Evolutionary conservation across 805 yeast species (phyloP), one percentile per base, ranked within the genome.

Genomic region (Hermanozyma aechmeae): DNA sequence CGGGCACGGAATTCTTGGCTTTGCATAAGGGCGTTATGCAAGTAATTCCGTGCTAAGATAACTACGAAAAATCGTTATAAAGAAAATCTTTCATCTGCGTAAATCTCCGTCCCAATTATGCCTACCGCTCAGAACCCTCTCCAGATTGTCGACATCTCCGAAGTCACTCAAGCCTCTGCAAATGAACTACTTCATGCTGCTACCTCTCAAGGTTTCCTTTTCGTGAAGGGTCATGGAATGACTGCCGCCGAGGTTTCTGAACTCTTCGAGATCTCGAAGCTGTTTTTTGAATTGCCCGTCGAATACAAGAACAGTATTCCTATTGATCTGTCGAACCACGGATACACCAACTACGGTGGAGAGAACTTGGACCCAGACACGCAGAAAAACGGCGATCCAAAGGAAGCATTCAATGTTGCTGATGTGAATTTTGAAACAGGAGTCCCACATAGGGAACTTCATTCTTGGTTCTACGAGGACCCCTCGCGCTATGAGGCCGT

Each of bases 361-460:
- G 85, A 77, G 46, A 72, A 59, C 40, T 58, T 61, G 37, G 65
- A 59, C 30, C 64, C 65, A 2, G 15, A 33, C 3, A 32, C 45
- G 13, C 60, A 54, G 25, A 51, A 48, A 28, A 42, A 36, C 26
- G 78, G 79, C 4, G 82, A 76, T 47, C 79, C 76, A 22, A 76
- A 76, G 42, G 80, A 76, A 46, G 83, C 80, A 2, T 73, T 77
- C 56, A 82, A 83, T 45, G 73, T 81, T 48, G 73, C 79, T 25
- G 48, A 56, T 13, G 58, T 78, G 41, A 53, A 74, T 39, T 64
- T 73, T 34, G 34, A 40, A 15, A 64, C 69, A 6, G 85, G 83
- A 1, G 30, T 31, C 9, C 38, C 55, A 3, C 22, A 40, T 2
- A 39, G 61, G 17, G 50, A 51, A 3, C 50, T 79, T 16, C 92